Conservation (phyloP, 768 basidiomycete species). For the Boletus barrowsii region DNA sequence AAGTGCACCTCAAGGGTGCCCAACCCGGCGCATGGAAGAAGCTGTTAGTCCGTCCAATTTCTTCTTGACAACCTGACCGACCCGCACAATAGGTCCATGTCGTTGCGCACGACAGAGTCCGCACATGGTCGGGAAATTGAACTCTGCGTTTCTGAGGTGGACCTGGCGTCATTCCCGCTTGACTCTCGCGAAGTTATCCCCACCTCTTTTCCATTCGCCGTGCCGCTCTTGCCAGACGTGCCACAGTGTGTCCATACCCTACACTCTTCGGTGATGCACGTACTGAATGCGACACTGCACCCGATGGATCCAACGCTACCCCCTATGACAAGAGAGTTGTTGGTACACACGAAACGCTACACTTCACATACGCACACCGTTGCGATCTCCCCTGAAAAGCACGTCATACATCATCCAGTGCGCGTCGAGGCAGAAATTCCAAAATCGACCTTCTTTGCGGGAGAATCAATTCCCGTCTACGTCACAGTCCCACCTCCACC, state of each 20-base stretch:
- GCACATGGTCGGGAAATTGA: slow-evolving; percentile 64
- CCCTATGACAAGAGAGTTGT: slow-evolving; percentile 51
- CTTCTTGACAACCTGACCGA: slow-evolving; percentile 13
- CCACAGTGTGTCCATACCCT: slow-evolving; percentile 81
- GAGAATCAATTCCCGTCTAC: slow-evolving; percentile 77
- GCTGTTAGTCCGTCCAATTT: slow-evolving; percentile 53
- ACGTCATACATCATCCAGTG: slow-evolving; percentile 59
- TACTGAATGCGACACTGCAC: slow-evolving; percentile 64
- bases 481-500: slow-evolving; percentile 76
- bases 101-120: slow-evolving; percentile 63
- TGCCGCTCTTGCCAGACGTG: slow-evolving; percentile 74
- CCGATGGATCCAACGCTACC: slow-evolving; percentile 39
- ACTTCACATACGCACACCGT: slow-evolving; percentile 59
- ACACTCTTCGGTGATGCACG: slow-evolving; percentile 69
- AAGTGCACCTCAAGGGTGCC: slow-evolving; percentile 78
- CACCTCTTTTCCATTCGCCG: slow-evolving; percentile 72
- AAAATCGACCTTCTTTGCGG: slow-evolving; percentile 64
- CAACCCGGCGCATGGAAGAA: slow-evolving; percentile 56
- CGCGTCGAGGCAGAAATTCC: slow-evolving; percentile 69
- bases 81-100: slow-evolving; percentile 49
- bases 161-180: slow-evolving; percentile 47
- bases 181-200: slow-evolving; percentile 44
- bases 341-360: slow-evolving; percentile 73
- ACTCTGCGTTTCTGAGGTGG: slow-evolving; percentile 54
- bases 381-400: slow-evolving; percentile 57